Conservation (phyloP, 495 filamentous ascomycete species). For the Ascodesmis nigricans region DNA sequence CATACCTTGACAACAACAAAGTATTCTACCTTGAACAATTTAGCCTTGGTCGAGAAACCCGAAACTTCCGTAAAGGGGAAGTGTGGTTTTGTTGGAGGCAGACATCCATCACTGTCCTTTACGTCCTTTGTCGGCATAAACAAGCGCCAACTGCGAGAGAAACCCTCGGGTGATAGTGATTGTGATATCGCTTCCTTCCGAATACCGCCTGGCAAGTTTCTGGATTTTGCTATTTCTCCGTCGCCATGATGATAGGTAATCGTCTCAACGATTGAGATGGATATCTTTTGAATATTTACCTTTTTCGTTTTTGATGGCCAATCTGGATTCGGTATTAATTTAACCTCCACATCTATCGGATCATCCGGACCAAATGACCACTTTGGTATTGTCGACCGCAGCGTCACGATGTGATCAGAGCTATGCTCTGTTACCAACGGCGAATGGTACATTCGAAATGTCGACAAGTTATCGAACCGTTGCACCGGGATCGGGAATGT, state of each 20-base stretch:
- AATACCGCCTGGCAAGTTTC: slow-evolving; percentile 60
- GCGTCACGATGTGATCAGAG: slow-evolving; percentile 73
- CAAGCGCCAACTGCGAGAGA: too few species aligned
- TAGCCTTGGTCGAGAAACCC: slow-evolving; percentile 84
- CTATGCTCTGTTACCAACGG: slow-evolving; percentile 69
- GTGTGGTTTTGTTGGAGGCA: slow-evolving; percentile 60
- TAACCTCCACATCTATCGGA: slow-evolving; percentile 87
- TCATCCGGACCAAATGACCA: slow-evolving; percentile 96
- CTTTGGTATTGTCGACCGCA: slow-evolving; percentile 72
- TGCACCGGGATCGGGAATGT: slow-evolving; percentile 75
- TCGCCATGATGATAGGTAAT: slow-evolving; percentile 98
- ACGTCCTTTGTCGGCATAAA: slow-evolving; percentile 79
- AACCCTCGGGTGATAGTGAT: slow-evolving; percentile 70
- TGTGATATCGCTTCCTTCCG: slow-evolving; percentile 60
- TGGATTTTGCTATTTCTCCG: slow-evolving; percentile 77
- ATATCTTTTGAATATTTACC: slow-evolving; percentile 86
- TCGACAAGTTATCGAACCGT: slow-evolving; percentile 88
- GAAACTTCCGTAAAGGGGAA: slow-evolving; percentile 77
- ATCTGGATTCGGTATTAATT: slow-evolving; percentile 73
- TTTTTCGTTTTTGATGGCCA: slow-evolving; percentile 74
- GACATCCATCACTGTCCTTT: slow-evolving; percentile 67
- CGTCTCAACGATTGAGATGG: slow-evolving; percentile 85
- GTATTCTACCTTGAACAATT: slow-evolving; percentile 95
- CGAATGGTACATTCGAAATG: slow-evolving; percentile 98
- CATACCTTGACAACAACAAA: slow-evolving; percentile 80